Percentiles rank a stretch among this genome's conserved stretches.
These are phyloP conservation scores for Carex littledalei DNA, from an alignment of 176 grass and related monocot genomes.

Conservation along the genomic window DNA sequence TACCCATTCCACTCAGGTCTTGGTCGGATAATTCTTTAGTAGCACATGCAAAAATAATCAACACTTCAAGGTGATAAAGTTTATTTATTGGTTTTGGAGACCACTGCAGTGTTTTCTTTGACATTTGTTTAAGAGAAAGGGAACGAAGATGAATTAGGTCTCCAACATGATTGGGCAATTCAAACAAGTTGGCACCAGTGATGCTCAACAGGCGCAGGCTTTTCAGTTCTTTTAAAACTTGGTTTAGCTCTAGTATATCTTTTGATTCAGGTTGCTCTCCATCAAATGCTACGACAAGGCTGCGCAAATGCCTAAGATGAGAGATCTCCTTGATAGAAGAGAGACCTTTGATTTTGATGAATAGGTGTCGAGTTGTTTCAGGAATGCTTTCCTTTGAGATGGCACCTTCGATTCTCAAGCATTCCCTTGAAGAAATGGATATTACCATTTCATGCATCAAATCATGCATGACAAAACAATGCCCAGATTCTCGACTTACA, in stretches of 20 bases:
- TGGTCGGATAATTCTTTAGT: not conserved
- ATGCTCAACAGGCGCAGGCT: constrained; percentile 17
- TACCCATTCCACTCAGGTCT: not conserved
- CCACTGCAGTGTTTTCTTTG: not conserved
- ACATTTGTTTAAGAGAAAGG: not conserved
- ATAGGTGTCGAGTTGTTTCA: constrained; percentile 20
- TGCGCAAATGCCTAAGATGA: constrained; percentile 20
- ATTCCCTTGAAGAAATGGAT: constrained; percentile 20
- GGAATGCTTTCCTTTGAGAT: not conserved
- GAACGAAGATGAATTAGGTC: constrained; percentile 31
- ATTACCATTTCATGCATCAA: constrained; percentile 22
- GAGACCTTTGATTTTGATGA: not conserved
- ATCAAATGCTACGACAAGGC: constrained; percentile 21
- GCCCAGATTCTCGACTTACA: not conserved
- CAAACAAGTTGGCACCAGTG: not conserved
- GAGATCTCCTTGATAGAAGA: constrained; percentile 12
- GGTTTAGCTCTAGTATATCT: constrained; percentile 2
- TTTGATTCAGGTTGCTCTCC: not conserved
- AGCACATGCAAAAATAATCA: not conserved
- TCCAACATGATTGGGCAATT: constrained; percentile 16
- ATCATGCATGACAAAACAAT: constrained; percentile 27
- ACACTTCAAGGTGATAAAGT: constrained; percentile 23
- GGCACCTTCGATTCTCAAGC: not conserved
- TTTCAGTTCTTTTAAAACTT: constrained; percentile 19
- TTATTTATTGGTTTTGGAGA: not conserved